Evolutionary conservation across 176 grass and related monocot species (phyloP), one percentile per base, ranked within the genome.

Genomic region (Tuctoria greenei): DNA sequence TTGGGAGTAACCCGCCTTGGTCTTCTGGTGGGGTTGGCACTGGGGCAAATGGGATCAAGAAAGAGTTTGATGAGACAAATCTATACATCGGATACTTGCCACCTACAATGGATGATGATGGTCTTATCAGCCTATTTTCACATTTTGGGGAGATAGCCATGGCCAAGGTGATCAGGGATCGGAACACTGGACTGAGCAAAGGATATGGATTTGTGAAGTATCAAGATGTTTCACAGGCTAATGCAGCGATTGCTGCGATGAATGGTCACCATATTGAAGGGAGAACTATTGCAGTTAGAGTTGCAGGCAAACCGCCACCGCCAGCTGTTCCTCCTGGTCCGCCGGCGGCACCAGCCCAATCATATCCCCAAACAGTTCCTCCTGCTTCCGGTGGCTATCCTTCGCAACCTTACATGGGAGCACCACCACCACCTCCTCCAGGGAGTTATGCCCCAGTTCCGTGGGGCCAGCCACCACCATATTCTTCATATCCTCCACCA

Each of bases 121-220:
- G 90, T 17, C 67, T 99, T 36, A 88, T 99, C 50, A 84, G 74
- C 8, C 61, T 90, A 34, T 99, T 99, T 73, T 95, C 80, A 1
- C 79, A 88, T 44, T 99, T 92, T 82, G 95, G 95, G 31, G 91
- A 95, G 57, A 99, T 99, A 67, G 79, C 77, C 47, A 95, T 95
- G 95, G 95, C 95, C 5, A 99, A 99, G 76, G 91, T 99, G 78
- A 95, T 99, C 78, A 99, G 85, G 80, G 95, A 99, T 73, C 85
- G 92, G 18, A 86, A 82, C 47, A 92, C 87, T 34, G 89, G 92
- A 44, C 68, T 86, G 27, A 99, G 89, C 55, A 99, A 95, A 92
- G 95, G 95, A 28, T 95, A 99, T 52, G 95, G 95, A 12, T 99
- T 99, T 88, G 89, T 95, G 35, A 95, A 95, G 67, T 99, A 95